These are phyloP conservation scores for Chrysanthemum seticuspe DNA, from an alignment of 129 eudicot genomes.

Conservation along the genomic window DNA sequence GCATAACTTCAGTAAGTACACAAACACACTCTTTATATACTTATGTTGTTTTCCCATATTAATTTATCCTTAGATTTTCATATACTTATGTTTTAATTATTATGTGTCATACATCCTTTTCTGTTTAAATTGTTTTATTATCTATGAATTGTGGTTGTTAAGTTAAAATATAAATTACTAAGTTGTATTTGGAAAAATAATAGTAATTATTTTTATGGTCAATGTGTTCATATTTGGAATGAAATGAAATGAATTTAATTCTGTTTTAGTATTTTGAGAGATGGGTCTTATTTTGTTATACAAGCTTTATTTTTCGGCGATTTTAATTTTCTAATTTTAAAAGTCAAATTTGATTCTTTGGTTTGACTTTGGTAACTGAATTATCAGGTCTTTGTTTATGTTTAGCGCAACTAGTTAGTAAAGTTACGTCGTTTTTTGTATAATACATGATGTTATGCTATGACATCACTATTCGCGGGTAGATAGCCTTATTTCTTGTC, in stretches of 20 bases:
- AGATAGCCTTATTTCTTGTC: not conserved
- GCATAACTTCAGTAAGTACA: not conserved
- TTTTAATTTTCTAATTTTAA: not conserved
- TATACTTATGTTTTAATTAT: too few relatives aligned
- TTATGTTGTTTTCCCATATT: not conserved
- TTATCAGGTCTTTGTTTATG: not conserved
- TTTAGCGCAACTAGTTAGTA: not conserved
- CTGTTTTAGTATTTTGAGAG: not conserved
- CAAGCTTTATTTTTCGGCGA: too few relatives aligned
- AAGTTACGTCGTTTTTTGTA: not conserved
- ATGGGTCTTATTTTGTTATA: not conserved
- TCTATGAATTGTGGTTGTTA: too few relatives aligned
- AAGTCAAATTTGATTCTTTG: slow-evolving; percentile 21
- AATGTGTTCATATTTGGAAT: slow-evolving; percentile 1
- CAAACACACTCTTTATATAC: not conserved
- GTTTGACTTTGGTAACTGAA: slow-evolving; percentile 3
- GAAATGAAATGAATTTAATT: slow-evolving; percentile 11
- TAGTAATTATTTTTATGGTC: not conserved
- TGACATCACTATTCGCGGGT: not conserved
- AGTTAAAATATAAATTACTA: too few relatives aligned
- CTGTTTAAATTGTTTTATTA: too few relatives aligned
- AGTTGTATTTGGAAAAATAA: not conserved
- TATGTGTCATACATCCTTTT: too few relatives aligned
- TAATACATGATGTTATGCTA: not conserved
- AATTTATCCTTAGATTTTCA: too few relatives aligned